Base-by-base conservation (phyloP, 2,329 filamentous ascomycete genomes). In the Colletotrichum magnum region DNA sequence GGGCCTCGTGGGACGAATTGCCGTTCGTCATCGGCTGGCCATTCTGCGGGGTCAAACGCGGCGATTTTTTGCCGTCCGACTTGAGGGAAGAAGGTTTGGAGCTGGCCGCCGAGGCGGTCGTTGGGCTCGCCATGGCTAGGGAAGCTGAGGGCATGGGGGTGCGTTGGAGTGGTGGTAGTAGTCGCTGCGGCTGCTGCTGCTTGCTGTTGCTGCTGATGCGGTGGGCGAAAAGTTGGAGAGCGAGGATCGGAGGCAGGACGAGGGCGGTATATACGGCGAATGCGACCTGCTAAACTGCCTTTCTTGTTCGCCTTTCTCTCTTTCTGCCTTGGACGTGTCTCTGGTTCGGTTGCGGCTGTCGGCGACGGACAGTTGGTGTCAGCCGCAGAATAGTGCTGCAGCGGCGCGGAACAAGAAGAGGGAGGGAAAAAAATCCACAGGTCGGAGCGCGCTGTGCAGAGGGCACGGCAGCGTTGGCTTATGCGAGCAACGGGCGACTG, bases 41-140 rank as follows among this genome's bases (percentile, higher is more conserved):
- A 72, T 85, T 84, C 63, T 83, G 80, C 21, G 80, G 79, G 62
- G 73, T 75, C 69, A 48, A 82, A 71, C 51, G 78, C 77, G 15
- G 83, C 10, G 85, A 84, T 62, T 75, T 78, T 68, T 77, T 80
- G 67, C 75, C 75, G 58, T 78, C 79, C 39, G 86, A 87, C 72
- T 81, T 84, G 73, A 87, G 76, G 9, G 85, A 87, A 16, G 85
- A 84, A 16, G 85, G 78, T 71, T 86, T 85, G 26, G 85, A 87
- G 58, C 82, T 83, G 72, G 82, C 78, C 69, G 77, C 78, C 63
- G 85, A 85, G 58, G 63, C 53, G 52, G 57, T 71, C 59, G 56
- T 67, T 60, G 68, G 64, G 54, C 68, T 71, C 32, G 65, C 66
- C 68, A 71, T 71, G 45, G 65, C 64, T 56, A 43, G 50, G 45